Evolutionary conservation across 192 early-diverging fungal genomes (phyloP).

Genomic region (Phlyctochytrium bullatum): DNA sequence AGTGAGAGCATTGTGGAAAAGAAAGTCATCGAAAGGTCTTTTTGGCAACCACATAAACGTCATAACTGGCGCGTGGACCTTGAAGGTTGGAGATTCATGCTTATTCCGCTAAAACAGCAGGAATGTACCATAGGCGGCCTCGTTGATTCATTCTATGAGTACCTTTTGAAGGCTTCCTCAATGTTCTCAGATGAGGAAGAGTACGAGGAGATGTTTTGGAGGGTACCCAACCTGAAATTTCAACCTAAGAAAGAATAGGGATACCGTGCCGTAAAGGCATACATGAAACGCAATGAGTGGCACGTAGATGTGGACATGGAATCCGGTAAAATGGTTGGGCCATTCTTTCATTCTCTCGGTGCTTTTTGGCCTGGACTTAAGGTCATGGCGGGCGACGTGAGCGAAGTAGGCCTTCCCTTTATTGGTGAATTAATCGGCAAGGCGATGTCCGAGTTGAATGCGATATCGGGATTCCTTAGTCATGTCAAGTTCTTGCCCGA

Average conservation of each 20-base stretch:
- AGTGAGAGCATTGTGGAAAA: slow-evolving; percentile 68
- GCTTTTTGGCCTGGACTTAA: slow-evolving; percentile 35
- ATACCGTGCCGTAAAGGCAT: slow-evolving; percentile 23
- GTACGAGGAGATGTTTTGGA: slow-evolving; percentile 52
- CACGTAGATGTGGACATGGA: slow-evolving; percentile 28
- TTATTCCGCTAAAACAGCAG: not conserved
- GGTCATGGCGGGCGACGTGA: slow-evolving; percentile 27
- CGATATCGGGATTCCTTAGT: slow-evolving; percentile 66
- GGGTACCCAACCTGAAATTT: slow-evolving; percentile 4
- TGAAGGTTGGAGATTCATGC: not conserved
- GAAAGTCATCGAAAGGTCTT: slow-evolving; percentile 64
- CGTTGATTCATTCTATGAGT: slow-evolving; percentile 37
- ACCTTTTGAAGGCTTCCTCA: slow-evolving; percentile 28
- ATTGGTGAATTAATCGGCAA: not conserved
- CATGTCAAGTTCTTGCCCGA: slow-evolving; percentile 63
- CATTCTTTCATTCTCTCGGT: slow-evolving; percentile 16
- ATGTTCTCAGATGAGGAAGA: slow-evolving; percentile 27
- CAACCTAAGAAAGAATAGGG: slow-evolving; percentile 10
- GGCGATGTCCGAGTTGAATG: slow-evolving; percentile 15
- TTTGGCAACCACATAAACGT: slow-evolving; percentile 63
- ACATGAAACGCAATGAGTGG: slow-evolving; percentile 26
- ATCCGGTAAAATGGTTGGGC: not conserved
- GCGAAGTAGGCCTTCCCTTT: slow-evolving; percentile 9
- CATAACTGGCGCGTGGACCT: slow-evolving; percentile 24
- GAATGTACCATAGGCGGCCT: slow-evolving; percentile 28